Evolutionary conservation across 2,329 filamentous ascomycete species (phyloP).

Genomic region (Colletotrichum lupini): DNA sequence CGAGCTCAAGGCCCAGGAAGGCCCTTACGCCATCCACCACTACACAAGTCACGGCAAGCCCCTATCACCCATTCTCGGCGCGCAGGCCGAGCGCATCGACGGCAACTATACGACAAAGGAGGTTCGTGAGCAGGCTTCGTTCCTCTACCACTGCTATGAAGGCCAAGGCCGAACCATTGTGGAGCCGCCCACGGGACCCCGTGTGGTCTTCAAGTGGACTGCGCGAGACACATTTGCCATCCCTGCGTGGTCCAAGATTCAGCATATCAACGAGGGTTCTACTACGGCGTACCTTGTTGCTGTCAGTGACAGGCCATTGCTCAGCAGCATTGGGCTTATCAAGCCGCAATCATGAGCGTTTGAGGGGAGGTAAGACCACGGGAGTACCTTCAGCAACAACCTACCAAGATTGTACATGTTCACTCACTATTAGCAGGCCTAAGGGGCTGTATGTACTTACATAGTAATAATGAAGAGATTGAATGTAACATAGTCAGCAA

Average conservation of each 20-base stretch:
- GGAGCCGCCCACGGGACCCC: slow-evolving; percentile 43
- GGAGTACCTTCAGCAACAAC: background rate
- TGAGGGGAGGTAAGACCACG: background rate
- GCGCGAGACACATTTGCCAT: slow-evolving; percentile 64
- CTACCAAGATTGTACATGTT: no score
- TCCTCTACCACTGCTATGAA: slow-evolving; percentile 63
- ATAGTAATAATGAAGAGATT: background rate
- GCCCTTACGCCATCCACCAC: slow-evolving; percentile 47
- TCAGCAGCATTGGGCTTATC: slow-evolving; percentile 44
- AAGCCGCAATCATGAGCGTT: slow-evolving; percentile 21
- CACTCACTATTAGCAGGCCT: background rate
- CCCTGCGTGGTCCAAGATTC: slow-evolving; percentile 61
- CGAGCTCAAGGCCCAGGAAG: slow-evolving; percentile 46
- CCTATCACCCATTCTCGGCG: slow-evolving; percentile 58
- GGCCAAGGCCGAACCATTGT: slow-evolving; percentile 57
- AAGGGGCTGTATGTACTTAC: background rate
- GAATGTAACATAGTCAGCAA: no score
- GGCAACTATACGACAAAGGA: slow-evolving; percentile 45
- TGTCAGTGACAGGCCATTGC: slow-evolving; percentile 47
- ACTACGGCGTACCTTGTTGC: slow-evolving; percentile 47
- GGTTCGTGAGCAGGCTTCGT: slow-evolving; percentile 59
- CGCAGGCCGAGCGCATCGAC: slow-evolving; percentile 59
- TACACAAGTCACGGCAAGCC: slow-evolving; percentile 47
- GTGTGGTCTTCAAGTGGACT: slow-evolving; percentile 54
- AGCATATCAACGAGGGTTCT: slow-evolving; percentile 52